Base-by-base conservation (phyloP, 257 asterid species). In the Rhazya stricta region DNA sequence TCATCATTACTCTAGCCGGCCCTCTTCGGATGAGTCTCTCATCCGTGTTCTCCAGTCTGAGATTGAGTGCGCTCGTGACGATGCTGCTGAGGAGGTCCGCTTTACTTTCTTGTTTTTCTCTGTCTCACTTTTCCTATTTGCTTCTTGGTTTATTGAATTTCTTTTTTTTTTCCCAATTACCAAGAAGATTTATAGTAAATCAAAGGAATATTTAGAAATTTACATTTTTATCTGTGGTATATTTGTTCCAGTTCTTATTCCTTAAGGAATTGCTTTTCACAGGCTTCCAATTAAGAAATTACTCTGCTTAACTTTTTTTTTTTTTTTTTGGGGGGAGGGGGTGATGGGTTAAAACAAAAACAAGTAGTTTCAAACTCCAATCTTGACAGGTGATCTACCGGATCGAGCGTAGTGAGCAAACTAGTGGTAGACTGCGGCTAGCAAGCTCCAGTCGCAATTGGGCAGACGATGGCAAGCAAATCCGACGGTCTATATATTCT, bases 11-110 rank as follows among this genome's bases (percentile, higher is more conserved):
- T 85, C 84, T 46, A 76, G 92, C 13, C 78, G 57, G 72, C 78
- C 88, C 5, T 76, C 81, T 53, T 84, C 94, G 23, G 96, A 91
- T 50, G 87, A 75, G 62, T 60, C 89, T 1, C 96, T 93, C 51
- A 70, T 85, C 71, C 81, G 84, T 39, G 86, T 90, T 36, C 76
- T 91, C 66, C 78, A 83, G 39, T 69, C 87, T 18, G 96, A 91
- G 87, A 85, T 93, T 73, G 48, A 74, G 73, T 86, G 85, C 65
- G 89, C 92, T 32, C 56, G n/a, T 37, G 90, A 91, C 37, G 74
- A 81, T 27, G 81, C 79, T 25, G 53, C 71, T 46, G 46, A 39
- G 3, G 73, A 68, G 77, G 76, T 53, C 13, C 57, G 50, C 65
- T 30, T 29, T 23, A 3, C 63, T 25, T 50, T 10, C 13, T 63